Base-by-base conservation (phyloP, 495 filamentous ascomycete genomes). In the Penicillium maclennaniae region DNA sequence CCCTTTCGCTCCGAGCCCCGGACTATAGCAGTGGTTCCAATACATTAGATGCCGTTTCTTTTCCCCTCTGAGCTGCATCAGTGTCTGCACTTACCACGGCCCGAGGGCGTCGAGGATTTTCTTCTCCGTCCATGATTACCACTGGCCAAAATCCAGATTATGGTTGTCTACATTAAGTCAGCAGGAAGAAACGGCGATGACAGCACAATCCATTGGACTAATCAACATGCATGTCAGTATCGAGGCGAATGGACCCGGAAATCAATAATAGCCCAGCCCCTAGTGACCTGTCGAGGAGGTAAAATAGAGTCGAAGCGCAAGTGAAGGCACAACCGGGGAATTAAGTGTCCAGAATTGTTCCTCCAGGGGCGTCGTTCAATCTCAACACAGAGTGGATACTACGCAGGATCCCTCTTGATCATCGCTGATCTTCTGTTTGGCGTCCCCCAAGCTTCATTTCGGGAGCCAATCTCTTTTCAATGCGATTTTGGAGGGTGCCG, bases 331-430 rank as follows among this genome's bases (percentile, higher is more conserved):
- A 17, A 1, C 16, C 14, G n/a, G 14, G 16, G 34, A 43, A 34
- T 49, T 43, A 16, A 49, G 26, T 38, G 28, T 10, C 10, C 23
- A 31, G 15, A 8, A 37, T n/a, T 19, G 10, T 8, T 28, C 38
- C n/a, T 42, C 21, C 9, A 6, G 31, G 3, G 7, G 6, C 20
- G 7, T 20, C 19, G 20, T n/a, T n/a, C 14, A 25, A 23, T 28
- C 49, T 1, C 40, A 17, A 12, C 16, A 6, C n/a, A 39, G 8
- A 37, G 19, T 16, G 31, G 49, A 21, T 38, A 34, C 19, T 39
- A 55, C 53, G 53, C 53, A 55, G 50, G 45, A 19, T 10, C 46
- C 12, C 25, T 43, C 31, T 16, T 16, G 53, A 55, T 55, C 53
- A 49, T 45, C 46, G 25, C n/a, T 31, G 36, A 46, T 37, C 38